Evolutionary conservation across 176 grass and related monocot species (phyloP), one percentile per base, ranked within the genome.

Genomic region (Bonia amplexicaulis): DNA sequence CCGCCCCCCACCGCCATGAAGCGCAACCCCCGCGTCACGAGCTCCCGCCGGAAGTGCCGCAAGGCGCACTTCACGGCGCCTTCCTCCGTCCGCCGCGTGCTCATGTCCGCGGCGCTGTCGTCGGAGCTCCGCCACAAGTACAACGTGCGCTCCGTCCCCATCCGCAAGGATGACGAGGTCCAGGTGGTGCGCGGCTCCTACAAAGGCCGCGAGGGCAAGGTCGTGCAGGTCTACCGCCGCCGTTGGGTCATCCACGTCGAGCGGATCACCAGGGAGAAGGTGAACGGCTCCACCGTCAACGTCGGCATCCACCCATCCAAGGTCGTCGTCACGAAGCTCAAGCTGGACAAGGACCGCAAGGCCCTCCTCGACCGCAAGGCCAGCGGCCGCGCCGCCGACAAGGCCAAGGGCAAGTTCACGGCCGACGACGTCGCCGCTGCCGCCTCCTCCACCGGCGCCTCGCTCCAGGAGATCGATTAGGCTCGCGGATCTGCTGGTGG

Each of bases 271-370:
- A 68, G 95, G 10, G 95, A 98, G 93, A 98, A 98, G 87, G 95
- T 98, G 42, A 98, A 98, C 19, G 95, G 95, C 23, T 95, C 95
- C 33, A 98, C 93, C 7, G 93, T 98, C 22, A 95, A 95, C 84
- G 93, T 98, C 1, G 95, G 95, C 51, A 93, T 98, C 74, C 87
- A 94, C 89, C 90, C 93, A 1, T 92, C 89, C 22, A 98, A 98
- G 89, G 93, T 95, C 0, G 19, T 93, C 15, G 87, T 98, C 8
- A 93, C 95, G 76, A 98, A 98, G 87, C 87, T 98, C 22, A 98
- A 98, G 89, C 95, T 98, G 23, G 95, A 98, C 93, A 98, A 98
- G 89, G 95, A 98, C 80, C 93, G 95, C 37, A 98, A 95, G 91
- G 93, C 93, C 0, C 80, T 98, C 29, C 92, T 98, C 10, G 95